These are phyloP conservation scores for Taphrina wiesneri DNA, from an alignment of 1,139 yeast genomes.

Conservation along the genomic window DNA sequence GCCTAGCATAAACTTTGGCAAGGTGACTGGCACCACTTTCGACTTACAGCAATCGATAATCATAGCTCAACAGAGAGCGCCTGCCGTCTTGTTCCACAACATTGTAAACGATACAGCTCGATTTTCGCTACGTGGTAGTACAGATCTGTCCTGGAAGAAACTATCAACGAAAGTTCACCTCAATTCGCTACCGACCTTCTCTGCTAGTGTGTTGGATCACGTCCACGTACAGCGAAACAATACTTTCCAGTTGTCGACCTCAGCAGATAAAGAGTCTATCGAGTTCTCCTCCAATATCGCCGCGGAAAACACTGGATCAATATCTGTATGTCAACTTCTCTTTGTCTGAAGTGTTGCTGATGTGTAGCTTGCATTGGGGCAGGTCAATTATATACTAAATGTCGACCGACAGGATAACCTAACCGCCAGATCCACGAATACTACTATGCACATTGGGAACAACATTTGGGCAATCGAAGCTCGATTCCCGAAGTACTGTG, in stretches of 20 bases:
- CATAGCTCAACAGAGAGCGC: not conserved
- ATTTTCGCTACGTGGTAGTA: not conserved
- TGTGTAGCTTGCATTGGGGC: not conserved
- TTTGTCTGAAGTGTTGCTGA: not conserved
- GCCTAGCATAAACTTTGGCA: not conserved
- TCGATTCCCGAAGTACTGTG: not conserved
- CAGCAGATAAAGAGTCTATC: not conserved
- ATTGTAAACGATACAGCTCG: slow-evolving; percentile 1
- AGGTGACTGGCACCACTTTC: not conserved
- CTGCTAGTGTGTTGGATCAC: not conserved
- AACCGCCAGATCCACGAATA: not conserved
- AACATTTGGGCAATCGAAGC: slow-evolving; percentile 3
- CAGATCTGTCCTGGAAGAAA: not conserved
- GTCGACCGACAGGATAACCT: not conserved
- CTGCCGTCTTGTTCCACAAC: not conserved
- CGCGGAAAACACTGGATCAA: not conserved
- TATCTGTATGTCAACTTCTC: not conserved
- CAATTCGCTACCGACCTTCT: not conserved
- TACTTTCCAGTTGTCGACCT: not conserved
- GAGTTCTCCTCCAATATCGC: not conserved
- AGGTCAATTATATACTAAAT: not conserved
- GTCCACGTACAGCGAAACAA: not conserved
- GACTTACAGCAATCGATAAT: not conserved
- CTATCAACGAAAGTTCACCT: not conserved
- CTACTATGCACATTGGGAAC: not conserved